Base-by-base conservation (phyloP, 2,329 filamentous ascomycete genomes). In the Trichoderma pleuroti region DNA sequence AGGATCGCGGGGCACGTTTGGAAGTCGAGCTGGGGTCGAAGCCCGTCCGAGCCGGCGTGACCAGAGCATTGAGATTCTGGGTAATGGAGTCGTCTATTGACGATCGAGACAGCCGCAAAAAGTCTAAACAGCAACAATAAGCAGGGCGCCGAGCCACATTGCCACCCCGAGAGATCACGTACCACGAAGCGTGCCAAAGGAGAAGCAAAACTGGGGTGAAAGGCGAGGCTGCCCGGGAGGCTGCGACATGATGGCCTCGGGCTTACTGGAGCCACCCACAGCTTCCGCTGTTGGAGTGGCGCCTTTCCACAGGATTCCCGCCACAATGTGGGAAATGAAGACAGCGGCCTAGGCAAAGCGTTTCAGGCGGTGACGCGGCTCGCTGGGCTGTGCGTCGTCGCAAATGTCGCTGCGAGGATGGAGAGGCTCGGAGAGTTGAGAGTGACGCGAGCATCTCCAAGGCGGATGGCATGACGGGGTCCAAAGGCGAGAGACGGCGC, bases 61-160 rank as follows among this genome's bases (percentile, higher is more conserved):
- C 83, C 46, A 98, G 87, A 1, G 93, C 93, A 83, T 98, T 98
- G 72, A 99, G 88, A 77, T 97, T 95, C 78, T 97, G 94, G 1
- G 90, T 90, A 77, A 99, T 98, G 57, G 92, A 93, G 81, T 99
- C 96, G 82, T 99, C 96, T 77, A 98, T 91, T 61, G 92, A 89
- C 66, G 89, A 86, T 73, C 96, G 90, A 11, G 95, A 98, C 74
- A 96, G 81, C 49, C 94, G 92, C 26, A 99, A 87, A 80, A 99
- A 99, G 80, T 97, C 96, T 97, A 77, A 97, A 78, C 4, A 16
- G 68, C 28, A 52, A 71, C 11, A 69, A 60, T 56, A 59, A 18
- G 39, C 3, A 39, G 30, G 26, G 28, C 39, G 28, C 5, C 26
- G 69, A 21, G 16, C 8, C 10, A 42, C 14, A 30, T 14, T 30